phyloP scores from a whole-genome alignment of 495 filamentous ascomycete species.

The Pyrenula massariospora region DNA sequence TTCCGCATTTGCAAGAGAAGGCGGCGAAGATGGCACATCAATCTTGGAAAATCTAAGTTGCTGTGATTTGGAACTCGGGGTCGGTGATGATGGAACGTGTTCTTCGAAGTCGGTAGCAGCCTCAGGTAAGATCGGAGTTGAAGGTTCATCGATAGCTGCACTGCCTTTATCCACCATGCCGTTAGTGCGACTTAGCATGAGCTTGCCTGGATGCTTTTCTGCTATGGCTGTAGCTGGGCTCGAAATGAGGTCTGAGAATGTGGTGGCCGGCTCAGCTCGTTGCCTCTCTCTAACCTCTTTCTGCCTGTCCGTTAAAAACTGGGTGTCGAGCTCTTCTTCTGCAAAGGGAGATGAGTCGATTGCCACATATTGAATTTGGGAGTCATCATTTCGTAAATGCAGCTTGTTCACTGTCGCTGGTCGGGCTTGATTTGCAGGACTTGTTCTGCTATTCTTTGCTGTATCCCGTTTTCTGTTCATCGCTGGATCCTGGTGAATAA shows the following conservation, averaged over 20 bases:
- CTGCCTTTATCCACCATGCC: constrained; percentile 13
- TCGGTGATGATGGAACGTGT: constrained; percentile 73
- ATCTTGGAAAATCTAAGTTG: constrained; percentile 14
- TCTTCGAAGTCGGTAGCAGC: constrained; percentile 37
- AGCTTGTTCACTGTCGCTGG: constrained; percentile 5
- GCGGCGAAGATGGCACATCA: constrained; percentile 30
- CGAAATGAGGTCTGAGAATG: constrained; percentile 61
- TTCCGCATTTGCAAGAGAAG: constrained; percentile 8
- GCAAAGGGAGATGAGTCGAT: constrained; percentile 45
- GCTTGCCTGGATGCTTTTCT: constrained; percentile 19
- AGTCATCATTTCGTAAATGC: constrained; percentile 59
- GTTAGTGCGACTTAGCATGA: constrained; percentile 24
- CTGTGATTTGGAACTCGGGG: constrained; percentile 42
- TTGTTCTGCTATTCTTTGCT: neutral
- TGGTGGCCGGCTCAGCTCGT: constrained; percentile 43
- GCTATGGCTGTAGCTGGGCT: constrained; percentile 32
- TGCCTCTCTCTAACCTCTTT: constrained; percentile 38
- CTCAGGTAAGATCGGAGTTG: constrained; percentile 37
- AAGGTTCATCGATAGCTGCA: constrained; percentile 17
- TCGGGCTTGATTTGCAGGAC: constrained; percentile 4
- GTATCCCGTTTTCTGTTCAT: neutral
- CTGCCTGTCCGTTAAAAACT: constrained; percentile 62
- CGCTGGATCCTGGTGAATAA: constrained; percentile 2
- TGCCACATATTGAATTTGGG: constrained; percentile 62
- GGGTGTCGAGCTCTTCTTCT: constrained; percentile 37